A percentile compares a stretch with the other conserved stretches of the same genome.
phyloP scores from a whole-genome alignment of 2,329 filamentous ascomycete species.

The Hirsutella rhossiliensis region DNA sequence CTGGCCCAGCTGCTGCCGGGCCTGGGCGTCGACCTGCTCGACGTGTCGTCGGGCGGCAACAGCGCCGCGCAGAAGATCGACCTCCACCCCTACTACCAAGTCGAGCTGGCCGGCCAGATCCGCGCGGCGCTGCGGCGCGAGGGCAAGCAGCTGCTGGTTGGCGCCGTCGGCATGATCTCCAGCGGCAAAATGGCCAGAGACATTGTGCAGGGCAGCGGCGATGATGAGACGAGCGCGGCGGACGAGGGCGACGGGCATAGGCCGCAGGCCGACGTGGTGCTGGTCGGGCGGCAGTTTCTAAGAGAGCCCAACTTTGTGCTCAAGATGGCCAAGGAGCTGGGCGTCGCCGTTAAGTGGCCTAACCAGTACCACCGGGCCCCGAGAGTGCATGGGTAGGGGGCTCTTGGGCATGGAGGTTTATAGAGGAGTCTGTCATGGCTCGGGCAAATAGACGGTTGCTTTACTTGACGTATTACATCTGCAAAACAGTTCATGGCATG shows the following conservation, averaged over 20 bases:
- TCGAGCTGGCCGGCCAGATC: constrained; percentile 57
- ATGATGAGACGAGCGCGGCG: constrained; percentile 43
- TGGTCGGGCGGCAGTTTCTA: constrained; percentile 66
- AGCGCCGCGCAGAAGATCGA: constrained; percentile 48
- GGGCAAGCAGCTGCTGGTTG: constrained; percentile 47
- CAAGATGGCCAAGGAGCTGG: constrained; percentile 59
- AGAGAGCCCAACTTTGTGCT: constrained; percentile 72
- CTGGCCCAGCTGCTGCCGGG: constrained; percentile 60
- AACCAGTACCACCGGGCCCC: constrained; percentile 44
- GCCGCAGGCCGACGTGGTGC: constrained; percentile 50
- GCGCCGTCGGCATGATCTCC: constrained; percentile 59
- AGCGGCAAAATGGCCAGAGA: background rate
- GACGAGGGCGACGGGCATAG: constrained; percentile 30
- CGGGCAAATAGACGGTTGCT: no score
- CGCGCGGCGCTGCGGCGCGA: constrained; percentile 49
- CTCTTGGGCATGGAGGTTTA: no score
- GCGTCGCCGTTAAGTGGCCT: constrained; percentile 58
- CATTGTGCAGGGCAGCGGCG: background rate
- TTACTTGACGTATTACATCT: no score
- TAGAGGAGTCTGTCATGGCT: no score
- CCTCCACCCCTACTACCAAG: constrained; percentile 57
- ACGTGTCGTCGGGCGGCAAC: constrained; percentile 70
- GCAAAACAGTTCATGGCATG: no score
- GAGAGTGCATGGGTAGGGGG: background rate
- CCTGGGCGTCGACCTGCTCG: constrained; percentile 69